phyloP scores from a whole-genome alignment of 1,284 basidiomycete genomes.

The Irpex lacteus region DNA sequence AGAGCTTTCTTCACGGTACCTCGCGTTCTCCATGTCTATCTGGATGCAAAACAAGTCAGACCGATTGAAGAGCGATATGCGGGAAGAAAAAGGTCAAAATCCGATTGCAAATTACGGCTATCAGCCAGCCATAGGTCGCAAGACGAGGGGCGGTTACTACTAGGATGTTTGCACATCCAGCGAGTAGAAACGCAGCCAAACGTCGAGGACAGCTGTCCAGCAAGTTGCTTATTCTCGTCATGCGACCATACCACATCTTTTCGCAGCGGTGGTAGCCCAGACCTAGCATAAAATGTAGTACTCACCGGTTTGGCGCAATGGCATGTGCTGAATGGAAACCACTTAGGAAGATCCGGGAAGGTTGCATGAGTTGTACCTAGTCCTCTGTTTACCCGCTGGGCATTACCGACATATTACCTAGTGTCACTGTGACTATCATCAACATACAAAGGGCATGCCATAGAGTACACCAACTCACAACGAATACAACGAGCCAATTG shows the following conservation, averaged over 20 bases:
- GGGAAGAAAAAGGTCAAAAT: constrained; percentile 15
- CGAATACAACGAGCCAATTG: too few species aligned
- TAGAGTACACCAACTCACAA: too few species aligned
- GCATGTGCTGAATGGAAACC: too few species aligned
- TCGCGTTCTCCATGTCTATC: background rate
- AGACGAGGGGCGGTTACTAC: constrained; percentile 25
- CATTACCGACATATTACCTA: too few species aligned
- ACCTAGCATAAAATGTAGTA: background rate
- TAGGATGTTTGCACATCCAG: background rate
- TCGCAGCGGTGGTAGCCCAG: background rate
- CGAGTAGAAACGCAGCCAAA: constrained; percentile 27
- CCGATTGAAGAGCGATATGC: background rate
- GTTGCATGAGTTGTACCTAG: too few species aligned
- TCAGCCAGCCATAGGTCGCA: constrained; percentile 32
- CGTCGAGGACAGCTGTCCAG: constrained; percentile 25
- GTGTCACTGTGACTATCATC: too few species aligned
- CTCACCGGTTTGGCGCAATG: too few species aligned
- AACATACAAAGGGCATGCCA: too few species aligned
- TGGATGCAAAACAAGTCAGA: background rate
- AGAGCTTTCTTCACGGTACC: background rate
- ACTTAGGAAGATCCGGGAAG: too few species aligned
- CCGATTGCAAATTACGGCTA: constrained; percentile 43
- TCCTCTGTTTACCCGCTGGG: too few species aligned
- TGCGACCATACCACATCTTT: constrained; percentile 13
- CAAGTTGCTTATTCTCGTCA: constrained; percentile 32